Percentiles rank a stretch among this genome's conserved stretches.
Conservation (phyloP, 768 basidiomycete genomes). For the Boletus eberwhitei region DNA sequence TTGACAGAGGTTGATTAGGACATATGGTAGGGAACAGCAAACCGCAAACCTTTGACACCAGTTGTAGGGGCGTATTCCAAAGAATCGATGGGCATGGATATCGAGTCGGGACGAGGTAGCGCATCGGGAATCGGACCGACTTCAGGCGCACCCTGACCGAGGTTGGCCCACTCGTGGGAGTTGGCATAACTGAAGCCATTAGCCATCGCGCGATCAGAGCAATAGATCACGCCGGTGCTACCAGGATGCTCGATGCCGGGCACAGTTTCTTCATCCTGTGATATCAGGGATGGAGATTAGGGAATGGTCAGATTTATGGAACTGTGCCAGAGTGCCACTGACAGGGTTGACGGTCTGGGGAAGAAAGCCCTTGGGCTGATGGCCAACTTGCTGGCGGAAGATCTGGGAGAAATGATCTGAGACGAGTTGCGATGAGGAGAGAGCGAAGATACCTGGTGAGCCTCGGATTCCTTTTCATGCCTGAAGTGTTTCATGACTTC, state of each 20-base stretch:
- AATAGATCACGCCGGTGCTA: conserved; percentile 70
- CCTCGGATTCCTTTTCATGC: conserved; percentile 83
- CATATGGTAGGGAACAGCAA: not conserved
- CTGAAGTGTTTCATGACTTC: conserved; percentile 65
- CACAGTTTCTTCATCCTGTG: conserved; percentile 81
- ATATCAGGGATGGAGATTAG: conserved; percentile 4
- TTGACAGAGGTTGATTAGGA: conserved; percentile 6
- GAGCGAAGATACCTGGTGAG: conserved; percentile 59
- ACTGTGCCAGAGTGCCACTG: conserved; percentile 24
- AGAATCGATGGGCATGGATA: conserved; percentile 66
- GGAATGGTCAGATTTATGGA: not conserved
- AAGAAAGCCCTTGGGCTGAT: conserved; percentile 58
- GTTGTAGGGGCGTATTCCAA: conserved; percentile 92
- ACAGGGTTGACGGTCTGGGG: conserved; percentile 75
- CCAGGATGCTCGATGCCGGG: conserved; percentile 83
- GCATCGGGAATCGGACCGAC: conserved; percentile 81
- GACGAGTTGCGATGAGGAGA: not conserved
- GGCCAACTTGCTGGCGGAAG: conserved; percentile 69
- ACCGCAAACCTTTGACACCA: conserved; percentile 68
- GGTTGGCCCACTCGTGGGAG: conserved; percentile 80
- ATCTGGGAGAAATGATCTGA: conserved; percentile 46
- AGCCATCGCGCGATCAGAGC: conserved; percentile 91
- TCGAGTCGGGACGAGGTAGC: conserved; percentile 57
- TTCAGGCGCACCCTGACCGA: conserved; percentile 92
- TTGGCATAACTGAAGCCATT: conserved; percentile 84